Evolutionary conservation across 768 basidiomycete genomes (phyloP).

Genomic region (Agrocybe praecox): DNA sequence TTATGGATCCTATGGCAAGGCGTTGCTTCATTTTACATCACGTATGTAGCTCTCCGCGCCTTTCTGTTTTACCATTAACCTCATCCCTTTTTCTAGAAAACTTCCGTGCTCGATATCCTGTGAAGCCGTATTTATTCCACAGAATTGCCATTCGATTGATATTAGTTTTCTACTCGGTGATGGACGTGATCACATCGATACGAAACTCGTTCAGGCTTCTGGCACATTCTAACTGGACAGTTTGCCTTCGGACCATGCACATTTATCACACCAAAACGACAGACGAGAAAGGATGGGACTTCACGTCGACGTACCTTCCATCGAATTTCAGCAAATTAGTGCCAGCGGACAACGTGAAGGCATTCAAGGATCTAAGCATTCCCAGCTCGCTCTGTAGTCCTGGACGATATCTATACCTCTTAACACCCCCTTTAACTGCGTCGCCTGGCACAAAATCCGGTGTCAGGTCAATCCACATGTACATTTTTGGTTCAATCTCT

Average conservation of each 20-base stretch:
- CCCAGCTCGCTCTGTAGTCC: neutral
- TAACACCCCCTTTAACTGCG: neutral
- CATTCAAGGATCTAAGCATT: neutral
- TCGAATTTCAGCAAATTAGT: neutral
- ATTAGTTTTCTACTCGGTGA: neutral
- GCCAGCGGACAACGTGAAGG: neutral
- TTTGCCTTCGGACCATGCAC: neutral
- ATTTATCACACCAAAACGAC: neutral
- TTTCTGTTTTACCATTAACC: neutral
- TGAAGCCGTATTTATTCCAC: neutral
- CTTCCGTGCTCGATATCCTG: neutral
- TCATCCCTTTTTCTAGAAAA: neutral
- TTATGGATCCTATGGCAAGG: slow-evolving; percentile 3
- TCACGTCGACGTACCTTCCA: neutral
- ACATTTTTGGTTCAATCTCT: neutral
- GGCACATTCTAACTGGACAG: neutral
- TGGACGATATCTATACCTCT: neutral
- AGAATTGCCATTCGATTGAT: neutral
- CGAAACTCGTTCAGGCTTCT: neutral
- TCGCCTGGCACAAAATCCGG: neutral
- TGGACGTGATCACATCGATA: neutral
- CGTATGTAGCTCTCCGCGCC: neutral
- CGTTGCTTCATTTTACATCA: slow-evolving; percentile 1
- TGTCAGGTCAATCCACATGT: neutral
- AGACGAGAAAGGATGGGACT: slow-evolving; percentile 1